A percentile compares a stretch with the other conserved stretches of the same genome.
These are phyloP conservation scores for Penicillium canescens DNA, from an alignment of 495 filamentous ascomycete genomes.

Conservation along the genomic window DNA sequence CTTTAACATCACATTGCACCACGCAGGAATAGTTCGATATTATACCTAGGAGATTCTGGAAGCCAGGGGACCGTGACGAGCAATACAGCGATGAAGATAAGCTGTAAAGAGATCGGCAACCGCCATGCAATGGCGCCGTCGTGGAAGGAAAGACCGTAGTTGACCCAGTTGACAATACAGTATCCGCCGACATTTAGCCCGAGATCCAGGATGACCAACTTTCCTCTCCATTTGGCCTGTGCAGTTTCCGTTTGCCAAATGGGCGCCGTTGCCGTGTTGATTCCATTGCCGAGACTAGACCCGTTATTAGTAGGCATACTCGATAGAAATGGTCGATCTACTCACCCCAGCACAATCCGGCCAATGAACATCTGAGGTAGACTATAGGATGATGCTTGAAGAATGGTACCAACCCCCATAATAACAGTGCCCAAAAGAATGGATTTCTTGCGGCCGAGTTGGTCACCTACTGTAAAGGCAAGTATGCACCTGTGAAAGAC, in stretches of 20 bases:
- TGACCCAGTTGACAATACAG: slow-evolving; percentile 56
- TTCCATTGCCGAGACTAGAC: slow-evolving; percentile 60
- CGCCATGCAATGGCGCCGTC: slow-evolving; percentile 49
- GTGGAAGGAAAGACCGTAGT: slow-evolving; percentile 53
- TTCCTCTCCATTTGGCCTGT: slow-evolving; percentile 57
- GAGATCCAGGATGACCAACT: slow-evolving; percentile 61
- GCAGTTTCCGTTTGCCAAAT: slow-evolving; percentile 67
- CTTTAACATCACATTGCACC: no score
- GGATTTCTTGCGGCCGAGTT: slow-evolving; percentile 56
- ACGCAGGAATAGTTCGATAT: not conserved
- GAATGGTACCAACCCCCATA: slow-evolving; percentile 60
- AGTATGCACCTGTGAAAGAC: no score
- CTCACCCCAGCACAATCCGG: slow-evolving; percentile 48
- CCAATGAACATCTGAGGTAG: slow-evolving; percentile 65
- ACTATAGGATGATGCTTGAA: slow-evolving; percentile 58
- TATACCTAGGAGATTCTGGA: slow-evolving; percentile 53
- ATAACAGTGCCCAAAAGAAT: slow-evolving; percentile 56
- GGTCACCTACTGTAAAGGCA: slow-evolving; percentile 56
- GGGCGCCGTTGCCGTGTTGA: slow-evolving; percentile 64
- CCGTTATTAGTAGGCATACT: not conserved
- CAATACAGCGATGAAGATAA: slow-evolving; percentile 52
- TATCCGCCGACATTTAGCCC: slow-evolving; percentile 62
- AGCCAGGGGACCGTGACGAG: slow-evolving; percentile 53
- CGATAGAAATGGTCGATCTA: not conserved
- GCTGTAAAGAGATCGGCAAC: slow-evolving; percentile 53